These are phyloP conservation scores for Stereocaulon alpinum DNA, from an alignment of 495 filamentous ascomycete species.

Conservation along the genomic window DNA sequence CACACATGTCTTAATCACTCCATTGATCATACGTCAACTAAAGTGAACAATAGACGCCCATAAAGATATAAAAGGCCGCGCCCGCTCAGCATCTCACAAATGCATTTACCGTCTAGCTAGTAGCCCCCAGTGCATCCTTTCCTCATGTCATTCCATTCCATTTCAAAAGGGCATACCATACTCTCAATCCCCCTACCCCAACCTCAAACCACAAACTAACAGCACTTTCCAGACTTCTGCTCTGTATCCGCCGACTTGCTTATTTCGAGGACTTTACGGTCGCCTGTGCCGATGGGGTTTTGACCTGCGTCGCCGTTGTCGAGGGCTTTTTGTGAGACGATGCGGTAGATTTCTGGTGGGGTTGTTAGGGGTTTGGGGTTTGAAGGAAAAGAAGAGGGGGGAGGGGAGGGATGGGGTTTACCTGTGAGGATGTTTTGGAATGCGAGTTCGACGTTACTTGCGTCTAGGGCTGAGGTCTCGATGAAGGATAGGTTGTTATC, in stretches of 20 bases:
- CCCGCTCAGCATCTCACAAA: too few species aligned
- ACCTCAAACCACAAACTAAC: constrained; percentile 38
- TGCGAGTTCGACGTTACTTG: constrained; percentile 97
- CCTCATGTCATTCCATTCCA: too few species aligned
- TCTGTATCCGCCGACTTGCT: constrained; percentile 69
- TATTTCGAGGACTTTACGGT: constrained; percentile 66
- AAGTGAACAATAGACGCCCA: too few species aligned
- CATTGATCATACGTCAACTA: too few species aligned
- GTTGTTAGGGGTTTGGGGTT: not conserved
- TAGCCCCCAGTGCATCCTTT: too few species aligned
- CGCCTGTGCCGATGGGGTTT: constrained; percentile 50
- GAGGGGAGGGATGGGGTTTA: too few species aligned
- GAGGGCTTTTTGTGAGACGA: constrained; percentile 94
- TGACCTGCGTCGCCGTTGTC: constrained; percentile 71
- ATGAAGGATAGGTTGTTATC: constrained; percentile 97
- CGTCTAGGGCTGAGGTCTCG: constrained; percentile 97
- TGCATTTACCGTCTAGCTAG: too few species aligned
- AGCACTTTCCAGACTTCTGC: constrained; percentile 77
- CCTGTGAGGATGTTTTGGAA: constrained; percentile 99
- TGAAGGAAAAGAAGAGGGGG: not conserved
- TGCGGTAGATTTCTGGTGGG: constrained; percentile 88
- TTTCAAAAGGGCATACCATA: too few species aligned
- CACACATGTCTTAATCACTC: too few species aligned
- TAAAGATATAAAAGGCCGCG: too few species aligned
- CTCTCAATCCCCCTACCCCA: too few species aligned